phyloP scores from a whole-genome alignment of 116 monocot genomes.

The Dioscorea cayenensis region DNA sequence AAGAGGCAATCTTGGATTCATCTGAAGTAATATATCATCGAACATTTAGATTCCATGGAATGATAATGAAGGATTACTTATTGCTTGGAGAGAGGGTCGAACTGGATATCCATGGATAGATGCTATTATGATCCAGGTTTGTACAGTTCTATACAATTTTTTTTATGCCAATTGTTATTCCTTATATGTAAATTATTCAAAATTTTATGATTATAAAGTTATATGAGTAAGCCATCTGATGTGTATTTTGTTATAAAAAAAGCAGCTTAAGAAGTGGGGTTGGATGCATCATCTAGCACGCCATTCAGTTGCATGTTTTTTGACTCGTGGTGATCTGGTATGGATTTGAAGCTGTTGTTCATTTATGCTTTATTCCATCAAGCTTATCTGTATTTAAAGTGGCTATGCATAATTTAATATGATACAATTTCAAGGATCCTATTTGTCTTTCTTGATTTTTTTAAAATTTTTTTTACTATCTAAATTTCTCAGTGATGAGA shows the following conservation, averaged over 20 bases:
- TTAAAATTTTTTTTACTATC: no score
- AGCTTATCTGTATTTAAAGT: background rate
- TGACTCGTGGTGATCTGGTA: slow-evolving; percentile 97
- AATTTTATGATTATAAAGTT: no score
- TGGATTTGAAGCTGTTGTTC: background rate
- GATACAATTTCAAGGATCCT: no score
- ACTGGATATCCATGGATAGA: slow-evolving; percentile 98
- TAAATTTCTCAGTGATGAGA: no score
- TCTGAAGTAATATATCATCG: background rate
- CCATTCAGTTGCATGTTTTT: slow-evolving; percentile 86
- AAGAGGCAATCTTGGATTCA: no score
- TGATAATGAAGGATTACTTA: slow-evolving; percentile 56
- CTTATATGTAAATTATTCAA: no score
- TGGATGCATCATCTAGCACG: slow-evolving; percentile 96
- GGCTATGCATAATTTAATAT: no score
- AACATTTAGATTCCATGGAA: slow-evolving; percentile 72
- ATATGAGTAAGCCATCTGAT: slow-evolving; percentile 2
- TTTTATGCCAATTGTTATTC: no score
- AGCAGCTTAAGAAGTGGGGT: slow-evolving; percentile 81
- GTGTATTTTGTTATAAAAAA: background rate
- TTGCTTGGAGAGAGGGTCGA: slow-evolving; percentile 77
- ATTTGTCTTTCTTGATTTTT: no score
- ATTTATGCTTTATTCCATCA: background rate
- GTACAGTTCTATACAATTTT: background rate
- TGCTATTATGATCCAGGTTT: slow-evolving; percentile 92